Base-by-base conservation (phyloP, 306 rosid species). In the Castanopsis chinensis region DNA sequence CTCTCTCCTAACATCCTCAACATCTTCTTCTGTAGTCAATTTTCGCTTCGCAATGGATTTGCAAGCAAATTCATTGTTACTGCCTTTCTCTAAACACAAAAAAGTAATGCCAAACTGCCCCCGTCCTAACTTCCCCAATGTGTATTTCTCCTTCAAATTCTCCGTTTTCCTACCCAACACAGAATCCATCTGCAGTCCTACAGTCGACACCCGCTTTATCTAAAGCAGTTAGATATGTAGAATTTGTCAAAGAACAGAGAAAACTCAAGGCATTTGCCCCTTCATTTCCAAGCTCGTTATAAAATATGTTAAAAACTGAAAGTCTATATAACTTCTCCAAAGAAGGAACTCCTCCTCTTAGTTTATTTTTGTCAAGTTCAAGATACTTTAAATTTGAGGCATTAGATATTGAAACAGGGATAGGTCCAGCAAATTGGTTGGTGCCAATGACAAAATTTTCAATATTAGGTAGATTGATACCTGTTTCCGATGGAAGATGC, bases 61-160 rank as follows among this genome's bases (percentile, higher is more conserved):
- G 80, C 99, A 95, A 8, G 99, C 98, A 53, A 80, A 90, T 19
- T 91, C 93, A 21, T 80, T 87, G 12, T 81, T 83, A 0, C 80
- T 75, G n/a, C 76, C 87, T 80, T 93, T 95, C 72, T 87, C 92
- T 28, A 95, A 28, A 56, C 98, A 92, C 3, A 90, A 78, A 55
- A 85, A 91, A 0, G 99, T 95, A 3, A 96, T 95, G 69, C 99
- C 98, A 73, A 92, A 95, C 75, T 95, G 98, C 54, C 99, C 99
- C 75, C 93, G 94, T 1, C 99, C 99, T 3, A 95, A 84, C 86
- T 95, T 93, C 19, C 99, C 99, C 88, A 95, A 59, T 30, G 90
- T 91, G 64, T 78, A 92, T 11, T 78, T 15, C 3, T 93, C 98
- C 83, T 91, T 95, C 35, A 95, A 78, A 69, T 92, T 93, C 17